Evolutionary conservation across 1,139 yeast genomes (phyloP), one percentile per base, ranked within the genome.

Genomic region (Hyphopichia buzzinii): DNA sequence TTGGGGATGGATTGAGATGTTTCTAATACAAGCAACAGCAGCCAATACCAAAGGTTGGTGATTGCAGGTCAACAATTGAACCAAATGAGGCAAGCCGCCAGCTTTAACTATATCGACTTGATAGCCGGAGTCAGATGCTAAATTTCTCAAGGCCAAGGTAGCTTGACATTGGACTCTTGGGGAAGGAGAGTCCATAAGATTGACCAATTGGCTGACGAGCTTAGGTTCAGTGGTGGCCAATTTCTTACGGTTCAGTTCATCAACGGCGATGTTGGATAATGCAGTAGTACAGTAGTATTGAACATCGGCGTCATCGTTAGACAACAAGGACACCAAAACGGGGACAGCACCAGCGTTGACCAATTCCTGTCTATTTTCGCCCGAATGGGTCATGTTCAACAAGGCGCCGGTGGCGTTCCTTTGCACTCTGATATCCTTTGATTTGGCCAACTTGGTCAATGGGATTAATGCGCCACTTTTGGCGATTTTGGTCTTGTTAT

Each of bases 331-430:
- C 8, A 92, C 97, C 40, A 92, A 72, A 7, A 92, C 96, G 1
- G 98, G 98, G 5, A 92, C 96, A 6, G 98, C 97, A 30, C 97
- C 98, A 2, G 98, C 97, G 59, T 87, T 89, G 34, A 92, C 98
- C 47, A 92, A 73, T 62, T 94, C 97, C 60, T 86, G 94, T 64
- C 99, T 81, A 63, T 94, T 92, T 65, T 90, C 98, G 47, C 86
- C 89, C 15, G 96, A 87, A 59, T 92, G 99, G 30, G 99, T 92
- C 99, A 92, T 92, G 64, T 92, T 92, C 48, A 92, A 74, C 54
- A 92, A 71, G 0, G 98, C 98, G 33, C 99, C 99, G 5, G 99
- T 92, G 27, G 98, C 97, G 55, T 92, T 92, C 64, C 99, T 79
- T 67, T 92, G 98, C 5, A 92, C 99, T 52, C 99, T 79, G 51